Percentiles rank a stretch among this genome's conserved stretches.
Conservation (phyloP, 2,329 filamentous ascomycete species). For the Monosporascus sp. region DNA sequence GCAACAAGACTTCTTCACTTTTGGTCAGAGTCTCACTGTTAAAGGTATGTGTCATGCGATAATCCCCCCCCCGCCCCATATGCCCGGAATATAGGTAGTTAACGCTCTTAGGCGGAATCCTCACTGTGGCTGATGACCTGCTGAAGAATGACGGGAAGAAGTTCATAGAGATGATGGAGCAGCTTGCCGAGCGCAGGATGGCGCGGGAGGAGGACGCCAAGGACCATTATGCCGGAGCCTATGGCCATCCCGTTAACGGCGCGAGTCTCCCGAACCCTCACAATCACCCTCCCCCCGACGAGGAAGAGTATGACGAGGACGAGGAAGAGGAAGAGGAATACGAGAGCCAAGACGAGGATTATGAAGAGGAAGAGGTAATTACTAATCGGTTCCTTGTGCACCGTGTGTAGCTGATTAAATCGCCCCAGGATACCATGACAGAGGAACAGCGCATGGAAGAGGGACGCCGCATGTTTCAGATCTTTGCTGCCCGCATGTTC, state of each 20-base stretch:
- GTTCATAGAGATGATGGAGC: conserved; percentile 99
- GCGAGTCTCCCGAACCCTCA: conserved; percentile 52
- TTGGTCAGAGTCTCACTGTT: conserved; percentile 94
- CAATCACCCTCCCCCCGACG: conserved; percentile 71
- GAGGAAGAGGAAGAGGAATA: conserved; percentile 58
- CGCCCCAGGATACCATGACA: conserved; percentile 85
- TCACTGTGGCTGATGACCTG: conserved; percentile 96
- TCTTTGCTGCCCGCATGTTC: conserved; percentile 98
- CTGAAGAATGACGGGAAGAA: conserved; percentile 99
- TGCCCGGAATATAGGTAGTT: conserved; percentile 18
- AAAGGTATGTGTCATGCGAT: conserved; percentile 54
- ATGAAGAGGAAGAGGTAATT: conserved; percentile 73
- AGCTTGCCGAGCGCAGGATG: conserved; percentile 95
- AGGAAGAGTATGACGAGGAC: conserved; percentile 69
- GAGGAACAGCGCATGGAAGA: conserved; percentile 99
- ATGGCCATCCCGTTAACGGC: conserved; percentile 55
- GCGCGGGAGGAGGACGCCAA: conserved; percentile 89
- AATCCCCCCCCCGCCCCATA: conserved; percentile 8
- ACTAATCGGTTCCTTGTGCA: conserved; percentile 2
- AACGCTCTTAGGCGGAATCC: conserved; percentile 75
- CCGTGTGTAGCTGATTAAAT: conserved; percentile 16
- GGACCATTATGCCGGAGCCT: conserved; percentile 56
- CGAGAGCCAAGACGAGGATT: conserved; percentile 59
- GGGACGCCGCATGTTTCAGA: conserved; percentile 97
- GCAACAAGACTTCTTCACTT: conserved; percentile 88